These are phyloP conservation scores for Nothophytophthora sp. DNA, from an alignment of 352 stramenopile genomes.

Conservation along the genomic window DNA sequence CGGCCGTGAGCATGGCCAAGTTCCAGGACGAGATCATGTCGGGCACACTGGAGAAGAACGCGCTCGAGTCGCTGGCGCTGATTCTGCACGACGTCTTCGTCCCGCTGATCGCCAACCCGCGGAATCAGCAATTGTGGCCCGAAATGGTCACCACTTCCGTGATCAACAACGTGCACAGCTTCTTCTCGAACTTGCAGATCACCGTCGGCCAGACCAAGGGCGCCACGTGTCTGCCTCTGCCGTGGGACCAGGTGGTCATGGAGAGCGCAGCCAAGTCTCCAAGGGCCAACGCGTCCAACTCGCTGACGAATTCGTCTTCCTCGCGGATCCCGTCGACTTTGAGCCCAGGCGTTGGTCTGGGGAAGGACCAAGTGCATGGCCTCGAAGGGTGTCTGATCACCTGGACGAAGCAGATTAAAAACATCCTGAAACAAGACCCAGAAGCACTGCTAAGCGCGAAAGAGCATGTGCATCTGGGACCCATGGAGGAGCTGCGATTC, in stretches of 20 bases:
- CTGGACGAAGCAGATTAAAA: constrained; percentile 96
- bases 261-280: constrained; percentile 37
- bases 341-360: constrained; percentile 15
- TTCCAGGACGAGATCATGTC: constrained; percentile 75
- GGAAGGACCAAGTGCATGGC: constrained; percentile 84
- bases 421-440: constrained; percentile 90
- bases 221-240: constrained; percentile 81
- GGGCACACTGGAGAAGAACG: constrained; percentile 72
- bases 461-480: constrained; percentile 59
- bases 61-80: constrained; percentile 72
- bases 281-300: constrained; percentile 1
- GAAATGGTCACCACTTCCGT: constrained; percentile 84
- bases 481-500: constrained; percentile 89
- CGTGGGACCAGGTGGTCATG: constrained; percentile 73
- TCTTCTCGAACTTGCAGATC: constrained; percentile 89
- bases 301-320: background rate
- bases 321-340: constrained; percentile 6
- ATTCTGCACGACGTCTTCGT: constrained; percentile 79
- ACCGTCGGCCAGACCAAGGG: constrained; percentile 85
- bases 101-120: constrained; percentile 71
- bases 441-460: constrained; percentile 72
- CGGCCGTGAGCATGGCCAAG: constrained; percentile 54
- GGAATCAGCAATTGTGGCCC: constrained; percentile 79
- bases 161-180: constrained; percentile 74
- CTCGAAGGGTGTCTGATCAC: constrained; percentile 92